A percentile compares a stretch with the other conserved stretches of the same genome.
phyloP scores from a whole-genome alignment of 2,329 filamentous ascomycete species.

The Aspergillus flavus region DNA sequence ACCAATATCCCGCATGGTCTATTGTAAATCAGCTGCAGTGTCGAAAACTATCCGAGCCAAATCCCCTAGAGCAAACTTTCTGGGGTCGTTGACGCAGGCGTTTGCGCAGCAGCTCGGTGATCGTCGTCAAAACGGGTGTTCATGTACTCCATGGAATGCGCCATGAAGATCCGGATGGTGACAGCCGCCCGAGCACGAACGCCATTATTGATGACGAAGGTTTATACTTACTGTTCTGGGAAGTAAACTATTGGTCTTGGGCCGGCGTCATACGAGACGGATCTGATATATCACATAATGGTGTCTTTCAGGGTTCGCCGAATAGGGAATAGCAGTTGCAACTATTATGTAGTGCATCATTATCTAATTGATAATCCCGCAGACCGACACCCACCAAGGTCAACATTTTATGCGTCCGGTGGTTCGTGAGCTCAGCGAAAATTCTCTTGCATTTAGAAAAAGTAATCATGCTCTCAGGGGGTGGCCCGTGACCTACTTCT shows the following conservation, averaged over 20 bases:
- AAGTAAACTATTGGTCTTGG: slow-evolving; percentile 3
- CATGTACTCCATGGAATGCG: neutral
- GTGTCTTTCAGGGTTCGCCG: neutral
- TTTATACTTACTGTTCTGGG: slow-evolving; percentile 1
- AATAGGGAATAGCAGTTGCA: neutral
- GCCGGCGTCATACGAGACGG: neutral
- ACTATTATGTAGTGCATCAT: neutral
- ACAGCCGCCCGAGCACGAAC: neutral
- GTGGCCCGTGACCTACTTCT: neutral
- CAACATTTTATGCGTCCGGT: neutral
- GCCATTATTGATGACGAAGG: slow-evolving; percentile 2
- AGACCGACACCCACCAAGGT: neutral
- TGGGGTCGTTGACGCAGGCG: neutral
- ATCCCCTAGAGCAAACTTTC: neutral
- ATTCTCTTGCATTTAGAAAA: neutral
- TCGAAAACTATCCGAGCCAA: neutral
- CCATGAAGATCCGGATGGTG: neutral
- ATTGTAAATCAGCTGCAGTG: neutral
- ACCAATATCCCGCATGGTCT: neutral
- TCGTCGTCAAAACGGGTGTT: neutral
- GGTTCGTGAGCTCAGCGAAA: neutral
- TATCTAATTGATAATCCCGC: neutral
- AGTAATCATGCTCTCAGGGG: neutral
- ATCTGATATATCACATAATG: slow-evolving; percentile 8
- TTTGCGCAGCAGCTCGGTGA: neutral